These are phyloP conservation scores for Phalaenopsis aphrodite DNA, from an alignment of 106 monocot genomes.

Conservation along the genomic window DNA sequence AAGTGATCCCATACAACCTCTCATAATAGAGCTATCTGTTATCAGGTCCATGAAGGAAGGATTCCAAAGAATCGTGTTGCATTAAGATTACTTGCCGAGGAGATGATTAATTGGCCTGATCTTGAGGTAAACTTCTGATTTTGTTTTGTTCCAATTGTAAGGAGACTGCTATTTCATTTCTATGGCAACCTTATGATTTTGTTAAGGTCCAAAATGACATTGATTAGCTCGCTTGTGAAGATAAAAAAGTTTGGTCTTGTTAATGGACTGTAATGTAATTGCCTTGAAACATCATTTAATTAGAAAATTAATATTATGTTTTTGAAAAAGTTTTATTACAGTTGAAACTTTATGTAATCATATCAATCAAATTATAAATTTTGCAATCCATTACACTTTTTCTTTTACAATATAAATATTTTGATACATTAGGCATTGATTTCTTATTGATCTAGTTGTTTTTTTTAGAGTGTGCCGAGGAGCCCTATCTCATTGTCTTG, in stretches of 20 bases:
- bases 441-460: neutral
- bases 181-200: neutral
- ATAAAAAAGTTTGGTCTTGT: neutral
- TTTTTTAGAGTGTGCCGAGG: neutral
- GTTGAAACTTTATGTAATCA: neutral
- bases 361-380: neutral
- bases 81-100: conserved; percentile 71
- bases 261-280: neutral
- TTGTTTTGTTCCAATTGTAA: neutral
- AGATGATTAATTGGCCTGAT: conserved; percentile 89
- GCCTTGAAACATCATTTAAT: neutral
- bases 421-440: neutral
- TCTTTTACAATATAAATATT: neutral
- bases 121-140: conserved; percentile 57
- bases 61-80: conserved; percentile 68
- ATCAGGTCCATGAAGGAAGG: conserved; percentile 71
- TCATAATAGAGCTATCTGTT: neutral
- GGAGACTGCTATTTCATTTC: neutral
- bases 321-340: neutral
- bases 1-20: no score
- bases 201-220: neutral
- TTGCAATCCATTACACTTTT: neutral
- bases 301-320: neutral
- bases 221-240: neutral
- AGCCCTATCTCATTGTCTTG: neutral